Conservation (phyloP, 306 rosid species). For the Sophora flavescens region DNA sequence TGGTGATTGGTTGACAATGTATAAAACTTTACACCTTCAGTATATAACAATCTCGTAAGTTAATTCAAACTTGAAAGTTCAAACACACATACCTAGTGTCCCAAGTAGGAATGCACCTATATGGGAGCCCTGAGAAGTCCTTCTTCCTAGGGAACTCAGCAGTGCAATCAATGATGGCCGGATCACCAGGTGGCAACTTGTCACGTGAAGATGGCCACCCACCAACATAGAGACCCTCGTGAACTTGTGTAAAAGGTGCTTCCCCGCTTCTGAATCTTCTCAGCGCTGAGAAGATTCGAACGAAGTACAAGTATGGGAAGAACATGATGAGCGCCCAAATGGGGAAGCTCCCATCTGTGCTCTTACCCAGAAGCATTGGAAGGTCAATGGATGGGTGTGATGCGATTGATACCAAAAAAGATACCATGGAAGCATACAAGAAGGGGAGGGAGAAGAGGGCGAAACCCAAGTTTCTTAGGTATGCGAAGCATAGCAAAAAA, state of each 20-base stretch:
- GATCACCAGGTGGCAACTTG: conserved; percentile 79
- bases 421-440: conserved; percentile 69
- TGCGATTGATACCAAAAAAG: conserved; percentile 69
- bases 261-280: conserved; percentile 71
- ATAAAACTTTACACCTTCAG: too few relatives aligned
- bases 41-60: too few relatives aligned
- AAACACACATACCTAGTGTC: conserved; percentile 59
- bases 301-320: conserved; percentile 80
- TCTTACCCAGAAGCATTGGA: conserved; percentile 80
- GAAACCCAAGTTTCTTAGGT: conserved; percentile 57
- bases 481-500: conserved; percentile 53
- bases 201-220: conserved; percentile 87
- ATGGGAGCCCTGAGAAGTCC: conserved; percentile 58
- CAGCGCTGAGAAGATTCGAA: conserved; percentile 67
- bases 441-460: conserved; percentile 64
- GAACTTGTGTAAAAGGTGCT: conserved; percentile 61
- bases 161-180: conserved; percentile 89
- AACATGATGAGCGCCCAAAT: conserved; percentile 65
- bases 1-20: too few relatives aligned
- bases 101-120: conserved; percentile 88
- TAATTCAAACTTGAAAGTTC: too few relatives aligned
- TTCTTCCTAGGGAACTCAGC: conserved; percentile 78
- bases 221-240: conserved; percentile 81
- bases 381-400: conserved; percentile 77
- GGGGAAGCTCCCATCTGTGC: conserved; percentile 77